Evolutionary conservation across 2,329 filamentous ascomycete genomes (phyloP), one percentile per base, ranked within the genome.

Genomic region (Colletotrichum tamarilloi): DNA sequence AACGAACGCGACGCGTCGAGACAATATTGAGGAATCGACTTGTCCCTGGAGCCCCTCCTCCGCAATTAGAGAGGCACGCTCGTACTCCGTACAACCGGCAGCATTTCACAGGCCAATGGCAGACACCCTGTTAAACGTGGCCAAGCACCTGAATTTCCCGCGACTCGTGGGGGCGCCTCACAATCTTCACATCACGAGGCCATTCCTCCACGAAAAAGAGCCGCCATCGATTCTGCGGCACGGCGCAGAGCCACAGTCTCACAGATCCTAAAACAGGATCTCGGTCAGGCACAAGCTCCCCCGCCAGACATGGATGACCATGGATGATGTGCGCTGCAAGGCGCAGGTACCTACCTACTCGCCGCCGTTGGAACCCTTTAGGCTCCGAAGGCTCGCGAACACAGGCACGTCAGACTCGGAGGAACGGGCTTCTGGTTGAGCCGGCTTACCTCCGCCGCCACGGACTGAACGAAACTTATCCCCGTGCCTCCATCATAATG

Each of bases 191-290:
- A 68, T 73, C 67, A 73, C 71, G 67, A 58, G 71, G 67, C 16
- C 62, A 66, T 71, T 53, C 32, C 58, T 71, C 16, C 71, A 66
- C 71, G 71, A 71, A 71, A 73, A 73, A 73, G 71, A 71, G 71
- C 71, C 71, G 67, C 67, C 56, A 57, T 56, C 46, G 19, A 52
- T 53, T 22, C 32, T 62, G 71, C 71, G 62, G 49, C 67, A 71
- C 46, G 56, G 63, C 42, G 56, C 56, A 65, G 52, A 32, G 49
- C 55, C 67, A 24, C 60, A n/a, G 55, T 35, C 35, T 49, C 46
- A 32, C 32, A 24, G 30, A 35, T 32, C 38, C 24, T 5, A 60
- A 72, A 72, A 62, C 63, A 72, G 38, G 57, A 57, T 67, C 55
- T 59, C 8, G 62, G 11, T 22, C 57, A 72, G 64, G 68, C 26